phyloP scores from a whole-genome alignment of 169 alveolate genomes.

The Plasmodium vinckei region DNA sequence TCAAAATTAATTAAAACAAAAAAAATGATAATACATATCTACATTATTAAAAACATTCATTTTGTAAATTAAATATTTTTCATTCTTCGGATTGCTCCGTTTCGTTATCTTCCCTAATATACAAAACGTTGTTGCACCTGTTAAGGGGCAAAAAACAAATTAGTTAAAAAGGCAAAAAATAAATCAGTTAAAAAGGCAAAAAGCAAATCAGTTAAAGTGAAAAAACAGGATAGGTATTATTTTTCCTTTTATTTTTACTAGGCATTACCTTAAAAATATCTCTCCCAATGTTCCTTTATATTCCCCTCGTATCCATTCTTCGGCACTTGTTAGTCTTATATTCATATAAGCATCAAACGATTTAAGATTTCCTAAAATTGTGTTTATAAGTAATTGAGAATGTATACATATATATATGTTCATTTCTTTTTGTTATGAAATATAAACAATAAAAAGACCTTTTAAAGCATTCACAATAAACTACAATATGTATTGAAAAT shows the following conservation, averaged over 20 bases:
- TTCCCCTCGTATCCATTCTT: conserved; percentile 94
- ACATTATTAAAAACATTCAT: not conserved
- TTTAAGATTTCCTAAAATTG: conserved; percentile 83
- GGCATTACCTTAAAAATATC: conserved; percentile 84
- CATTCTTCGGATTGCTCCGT: conserved; percentile 76
- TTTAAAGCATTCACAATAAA: too few relatives aligned
- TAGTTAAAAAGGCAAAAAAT: not conserved
- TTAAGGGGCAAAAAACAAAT: not conserved
- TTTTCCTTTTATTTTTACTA: not conserved
- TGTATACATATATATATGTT: too few relatives aligned
- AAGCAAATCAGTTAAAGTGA: not conserved
- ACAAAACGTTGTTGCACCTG: conserved; percentile 91
- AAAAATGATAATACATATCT: not conserved
- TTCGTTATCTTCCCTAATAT: conserved; percentile 88
- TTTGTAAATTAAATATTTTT: conserved; percentile 12
- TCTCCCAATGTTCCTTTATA: conserved; percentile 93
- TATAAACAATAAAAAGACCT: too few relatives aligned
- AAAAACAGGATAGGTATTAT: not conserved
- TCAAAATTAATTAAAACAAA: not conserved
- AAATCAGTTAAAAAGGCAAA: not conserved
- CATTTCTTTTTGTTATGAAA: too few relatives aligned
- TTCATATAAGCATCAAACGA: conserved; percentile 95
- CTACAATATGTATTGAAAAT: too few relatives aligned
- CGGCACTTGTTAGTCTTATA: conserved; percentile 90
- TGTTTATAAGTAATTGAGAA: too few relatives aligned